phyloP scores from a whole-genome alignment of 371 early-diverging fungal species.

The Entomophthora muscae region DNA sequence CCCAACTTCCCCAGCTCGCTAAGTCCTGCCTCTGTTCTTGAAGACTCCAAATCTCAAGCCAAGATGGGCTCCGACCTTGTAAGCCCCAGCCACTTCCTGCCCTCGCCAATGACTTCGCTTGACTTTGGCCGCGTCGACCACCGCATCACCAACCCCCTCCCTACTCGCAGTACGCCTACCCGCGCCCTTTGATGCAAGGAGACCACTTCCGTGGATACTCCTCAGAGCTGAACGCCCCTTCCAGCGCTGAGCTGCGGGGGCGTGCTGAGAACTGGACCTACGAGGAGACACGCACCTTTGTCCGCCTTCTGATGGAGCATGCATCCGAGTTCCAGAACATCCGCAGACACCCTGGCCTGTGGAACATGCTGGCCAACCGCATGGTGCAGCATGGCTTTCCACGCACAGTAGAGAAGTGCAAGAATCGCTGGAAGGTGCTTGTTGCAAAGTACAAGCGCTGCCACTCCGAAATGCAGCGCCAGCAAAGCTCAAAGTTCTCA shows the following conservation, averaged over 20 bases:
- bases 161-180: background rate
- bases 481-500: background rate
- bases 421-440: slow-evolving; percentile 8
- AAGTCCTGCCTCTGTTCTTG: background rate
- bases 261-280: slow-evolving; percentile 7
- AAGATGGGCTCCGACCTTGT: background rate
- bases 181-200: background rate
- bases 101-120: background rate
- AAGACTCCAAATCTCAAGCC: background rate
- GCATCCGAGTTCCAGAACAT: slow-evolving; percentile 2
- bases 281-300: slow-evolving; percentile 4
- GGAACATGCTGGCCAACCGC: background rate
- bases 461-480: background rate
- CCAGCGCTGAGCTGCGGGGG: background rate
- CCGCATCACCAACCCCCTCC: background rate
- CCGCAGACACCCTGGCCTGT: background rate
- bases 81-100: background rate
- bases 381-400: background rate
- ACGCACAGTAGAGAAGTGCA: slow-evolving; percentile 2
- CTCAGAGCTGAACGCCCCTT: background rate
- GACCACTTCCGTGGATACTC: background rate
- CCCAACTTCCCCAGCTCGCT: background rate
- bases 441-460: slow-evolving; percentile 6
- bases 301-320: background rate
- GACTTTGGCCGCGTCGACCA: background rate